These are phyloP conservation scores for Sisymbrium altissimum DNA, from an alignment of 345 rosid genomes.

Conservation along the genomic window DNA sequence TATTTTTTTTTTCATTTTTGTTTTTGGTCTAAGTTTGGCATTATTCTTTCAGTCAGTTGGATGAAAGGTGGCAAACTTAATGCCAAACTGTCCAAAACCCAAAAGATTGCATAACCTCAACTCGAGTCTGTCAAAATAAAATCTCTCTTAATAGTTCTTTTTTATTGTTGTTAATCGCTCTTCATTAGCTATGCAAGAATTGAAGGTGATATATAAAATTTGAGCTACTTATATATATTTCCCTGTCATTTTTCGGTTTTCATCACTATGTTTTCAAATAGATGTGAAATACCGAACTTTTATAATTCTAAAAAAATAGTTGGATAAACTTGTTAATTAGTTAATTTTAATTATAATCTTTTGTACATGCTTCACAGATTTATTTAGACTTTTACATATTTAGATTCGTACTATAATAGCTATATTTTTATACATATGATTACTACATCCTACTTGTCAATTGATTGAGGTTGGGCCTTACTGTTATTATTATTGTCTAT, in stretches of 20 bases:
- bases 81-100: conserved; percentile 9
- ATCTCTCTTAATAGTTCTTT: not conserved
- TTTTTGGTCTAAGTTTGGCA: conserved; percentile 2
- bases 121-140: not conserved
- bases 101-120: not conserved
- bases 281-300: not conserved
- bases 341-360: not conserved
- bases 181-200: not conserved
- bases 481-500: not conserved
- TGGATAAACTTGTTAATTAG: not conserved
- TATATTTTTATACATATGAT: not conserved
- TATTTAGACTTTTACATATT: not conserved
- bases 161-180: not conserved
- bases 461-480: not conserved
- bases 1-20: not conserved
- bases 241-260: not conserved
- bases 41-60: conserved; percentile 9
- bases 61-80: conserved; percentile 17
- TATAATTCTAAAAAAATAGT: not conserved
- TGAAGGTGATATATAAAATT: not conserved
- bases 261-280: too few species aligned
- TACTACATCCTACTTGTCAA: conserved; percentile 8
- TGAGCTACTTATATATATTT: not conserved
- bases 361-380: not conserved
- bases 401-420: not conserved